Base-by-base conservation (phyloP, 2,329 filamentous ascomycete genomes). In the Cladophialophora bantiana region DNA sequence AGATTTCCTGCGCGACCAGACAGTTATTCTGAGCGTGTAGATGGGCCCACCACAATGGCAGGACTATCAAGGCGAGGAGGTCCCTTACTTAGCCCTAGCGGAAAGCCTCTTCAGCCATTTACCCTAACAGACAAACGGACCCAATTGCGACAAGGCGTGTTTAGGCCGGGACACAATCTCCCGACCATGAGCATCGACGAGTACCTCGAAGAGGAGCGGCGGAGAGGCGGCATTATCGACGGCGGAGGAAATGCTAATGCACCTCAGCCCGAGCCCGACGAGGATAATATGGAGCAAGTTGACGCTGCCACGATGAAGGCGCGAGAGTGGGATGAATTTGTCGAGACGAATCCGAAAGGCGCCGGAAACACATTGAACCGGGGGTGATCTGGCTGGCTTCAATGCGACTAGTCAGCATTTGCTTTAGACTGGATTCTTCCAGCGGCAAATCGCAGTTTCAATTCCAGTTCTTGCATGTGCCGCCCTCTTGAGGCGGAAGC, bases 101-200 rank as follows among this genome's bases (percentile, higher is more conserved):
- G 95, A 53, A 95, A 92, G 76, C 95, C 95, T 13, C 83, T 98
- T 72, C 88, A 94, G 73, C 94, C 94, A 0, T 98, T 99, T 75
- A 97, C 93, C 1, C 83, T 99, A 26, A 84, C 96, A 4, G 89
- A 90, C 66, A 90, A 85, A 71, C 86, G 95, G 42, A 88, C 92
- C 68, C 89, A 93, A 68, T 79, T 97, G 66, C 87, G 89, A 67
- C 84, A 89, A 66, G 90, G 90, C 2, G 94, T 99, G 0, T 99
- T 99, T 79, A 86, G 92, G 63, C 88, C 93, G 0, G 93, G 95
- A 7, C 95, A 99, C 77, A 97, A 92, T 79, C 81, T 99, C 66
- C 95, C 95, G 0, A 98, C 95, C 2, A 98, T 99, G 95, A 92
- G 88, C 1, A 97, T 99, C 68, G 95, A 99, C 73, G 95, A 99